Evolutionary conservation across 2,329 filamentous ascomycete species (phyloP).

Genomic region (Aspergillus spinulosporus): DNA sequence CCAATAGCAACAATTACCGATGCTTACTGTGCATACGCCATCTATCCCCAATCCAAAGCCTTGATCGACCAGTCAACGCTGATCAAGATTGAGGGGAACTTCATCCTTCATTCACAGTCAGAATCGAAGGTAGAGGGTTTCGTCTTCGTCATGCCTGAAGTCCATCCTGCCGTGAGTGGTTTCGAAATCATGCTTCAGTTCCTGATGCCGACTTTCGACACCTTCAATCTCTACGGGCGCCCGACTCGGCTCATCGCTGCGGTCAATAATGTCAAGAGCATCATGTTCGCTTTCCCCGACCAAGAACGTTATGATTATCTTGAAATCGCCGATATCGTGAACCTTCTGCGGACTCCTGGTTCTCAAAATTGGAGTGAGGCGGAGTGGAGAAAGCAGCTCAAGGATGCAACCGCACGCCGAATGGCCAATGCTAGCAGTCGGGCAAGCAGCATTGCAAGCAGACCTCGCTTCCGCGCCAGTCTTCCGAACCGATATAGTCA

Average conservation of each 20-base stretch:
- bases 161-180: constrained; percentile 81
- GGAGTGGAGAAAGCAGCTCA: constrained; percentile 86
- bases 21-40: constrained; percentile 87
- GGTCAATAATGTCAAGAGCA: constrained; percentile 77
- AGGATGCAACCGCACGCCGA: constrained; percentile 72
- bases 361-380: constrained; percentile 77
- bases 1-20: constrained; percentile 92
- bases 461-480: constrained; percentile 42
- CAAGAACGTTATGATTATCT: constrained; percentile 86
- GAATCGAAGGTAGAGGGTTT: constrained; percentile 84
- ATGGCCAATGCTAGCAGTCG: constrained; percentile 42
- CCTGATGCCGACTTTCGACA: constrained; percentile 91
- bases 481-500: constrained; percentile 37
- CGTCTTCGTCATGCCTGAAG: constrained; percentile 96
- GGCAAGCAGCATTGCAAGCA: constrained; percentile 58
- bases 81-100: constrained; percentile 87
- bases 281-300: constrained; percentile 98
- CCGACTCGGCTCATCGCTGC: constrained; percentile 85
- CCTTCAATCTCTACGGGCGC: constrained; percentile 86
- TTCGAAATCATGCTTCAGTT: constrained; percentile 95
- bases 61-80: constrained; percentile 92
- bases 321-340: constrained; percentile 80
- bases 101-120: constrained; percentile 80
- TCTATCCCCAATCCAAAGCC: constrained; percentile 92
- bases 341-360: constrained; percentile 74